Conservation (phyloP, 2,329 filamentous ascomycete genomes). For the Emergomyces africanus region DNA sequence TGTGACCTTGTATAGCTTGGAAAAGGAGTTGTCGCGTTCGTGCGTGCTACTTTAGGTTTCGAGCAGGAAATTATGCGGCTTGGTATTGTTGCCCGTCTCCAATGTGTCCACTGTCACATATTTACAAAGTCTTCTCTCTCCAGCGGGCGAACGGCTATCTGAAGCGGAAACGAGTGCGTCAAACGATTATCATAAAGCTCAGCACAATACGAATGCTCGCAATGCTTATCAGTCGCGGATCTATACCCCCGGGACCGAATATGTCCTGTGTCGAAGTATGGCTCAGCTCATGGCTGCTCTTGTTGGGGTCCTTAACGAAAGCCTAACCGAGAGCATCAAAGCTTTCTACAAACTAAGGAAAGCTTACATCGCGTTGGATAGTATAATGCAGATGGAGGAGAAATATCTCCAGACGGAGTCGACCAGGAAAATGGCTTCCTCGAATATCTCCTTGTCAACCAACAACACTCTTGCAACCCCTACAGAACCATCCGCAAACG, state of each 20-base stretch:
- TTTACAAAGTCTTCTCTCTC: background rate
- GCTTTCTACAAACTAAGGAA: conserved; percentile 89
- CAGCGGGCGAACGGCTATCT: conserved; percentile 56
- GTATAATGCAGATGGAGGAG: conserved; percentile 62
- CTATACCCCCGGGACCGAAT: conserved; percentile 78
- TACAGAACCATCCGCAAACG: background rate
- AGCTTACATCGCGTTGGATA: conserved; percentile 70
- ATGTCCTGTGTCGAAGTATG: conserved; percentile 69
- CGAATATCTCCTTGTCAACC: conserved; percentile 10
- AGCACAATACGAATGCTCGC: conserved; percentile 45
- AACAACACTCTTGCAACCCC: conserved; percentile 1
- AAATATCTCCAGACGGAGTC: conserved; percentile 35
- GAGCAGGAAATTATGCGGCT: conserved; percentile 85
- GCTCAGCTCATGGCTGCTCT: conserved; percentile 82
- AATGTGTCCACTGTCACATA: conserved; percentile 12
- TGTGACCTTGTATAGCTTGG: conserved; percentile 46
- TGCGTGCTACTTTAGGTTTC: conserved; percentile 76
- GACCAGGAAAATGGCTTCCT: conserved; percentile 3
- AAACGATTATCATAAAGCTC: conserved; percentile 61
- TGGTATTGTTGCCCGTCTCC: conserved; percentile 26
- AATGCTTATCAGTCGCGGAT: conserved; percentile 47
- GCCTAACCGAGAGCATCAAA: conserved; percentile 76
- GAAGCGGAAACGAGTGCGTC: conserved; percentile 66
- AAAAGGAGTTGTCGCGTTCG: conserved; percentile 67
- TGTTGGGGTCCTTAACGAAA: conserved; percentile 81